Conservation (phyloP, 805 yeast species). For the Jamesozyma jinghongensis region DNA sequence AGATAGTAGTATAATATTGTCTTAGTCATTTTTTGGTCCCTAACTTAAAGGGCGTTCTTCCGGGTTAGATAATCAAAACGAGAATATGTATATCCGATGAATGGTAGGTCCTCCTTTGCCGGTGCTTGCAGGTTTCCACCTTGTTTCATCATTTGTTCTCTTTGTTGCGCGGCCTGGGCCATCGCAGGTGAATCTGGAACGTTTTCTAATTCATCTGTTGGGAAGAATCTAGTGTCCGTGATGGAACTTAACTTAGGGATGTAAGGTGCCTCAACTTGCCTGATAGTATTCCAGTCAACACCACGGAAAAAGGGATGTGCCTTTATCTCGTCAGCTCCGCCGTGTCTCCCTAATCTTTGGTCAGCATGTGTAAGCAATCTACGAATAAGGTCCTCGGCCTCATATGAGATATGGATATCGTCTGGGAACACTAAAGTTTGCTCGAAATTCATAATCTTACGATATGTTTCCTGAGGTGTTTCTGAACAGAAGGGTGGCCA, state of each 20-base stretch:
- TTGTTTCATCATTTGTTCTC: conserved; percentile 42
- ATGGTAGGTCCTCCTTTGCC: conserved; percentile 77
- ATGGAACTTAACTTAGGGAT: conserved; percentile 85
- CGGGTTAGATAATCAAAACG: conserved; percentile 87
- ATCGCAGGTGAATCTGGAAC: conserved; percentile 84
- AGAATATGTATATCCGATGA: conserved; percentile 94
- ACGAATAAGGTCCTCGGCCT: conserved; percentile 78
- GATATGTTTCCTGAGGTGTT: conserved; percentile 87
- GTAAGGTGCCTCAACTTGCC: conserved; percentile 86
- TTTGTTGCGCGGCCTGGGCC: conserved; percentile 56
- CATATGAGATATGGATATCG: conserved; percentile 81
- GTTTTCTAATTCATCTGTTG: conserved; percentile 91
- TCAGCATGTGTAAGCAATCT: conserved; percentile 71
- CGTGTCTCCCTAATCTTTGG: conserved; percentile 71
- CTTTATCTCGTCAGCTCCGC: conserved; percentile 89
- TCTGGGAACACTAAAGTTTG: conserved; percentile 84
- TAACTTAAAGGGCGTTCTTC: conserved; percentile 43
- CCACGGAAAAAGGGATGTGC: conserved; percentile 89
- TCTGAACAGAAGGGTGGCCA: conserved; percentile 98
- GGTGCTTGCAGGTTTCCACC: conserved; percentile 31
- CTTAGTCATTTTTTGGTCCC: too few relatives aligned
- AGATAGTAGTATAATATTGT: too few relatives aligned
- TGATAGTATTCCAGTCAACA: conserved; percentile 87
- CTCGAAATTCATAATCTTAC: conserved; percentile 85
- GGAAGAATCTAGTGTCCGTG: conserved; percentile 96